These are phyloP conservation scores for Kluyveromyces nonfermentans DNA, from an alignment of 805 yeast genomes.

Conservation along the genomic window DNA sequence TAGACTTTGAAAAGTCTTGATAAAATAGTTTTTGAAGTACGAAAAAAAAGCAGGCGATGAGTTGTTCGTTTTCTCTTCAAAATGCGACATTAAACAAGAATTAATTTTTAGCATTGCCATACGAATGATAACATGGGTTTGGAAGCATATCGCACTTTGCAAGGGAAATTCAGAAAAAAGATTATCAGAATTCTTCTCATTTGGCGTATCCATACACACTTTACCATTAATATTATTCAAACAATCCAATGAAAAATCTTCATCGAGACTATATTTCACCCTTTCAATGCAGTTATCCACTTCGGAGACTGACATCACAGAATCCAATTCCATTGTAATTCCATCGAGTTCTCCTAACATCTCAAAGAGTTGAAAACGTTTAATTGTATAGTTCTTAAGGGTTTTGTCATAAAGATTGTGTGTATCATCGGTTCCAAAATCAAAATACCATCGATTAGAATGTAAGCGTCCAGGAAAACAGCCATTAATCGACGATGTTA, in stretches of 20 bases:
- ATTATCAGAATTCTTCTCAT: background rate
- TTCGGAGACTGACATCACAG: slow-evolving; percentile 1
- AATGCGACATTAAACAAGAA: slow-evolving; percentile 22
- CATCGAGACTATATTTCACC: slow-evolving; percentile 16
- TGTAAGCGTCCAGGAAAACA: slow-evolving; percentile 9
- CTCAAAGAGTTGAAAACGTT: slow-evolving; percentile 18
- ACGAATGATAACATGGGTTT: slow-evolving; percentile 18
- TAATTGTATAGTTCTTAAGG: slow-evolving; percentile 16
- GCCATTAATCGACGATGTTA: slow-evolving; percentile 9
- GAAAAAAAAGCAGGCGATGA: slow-evolving; percentile 6
- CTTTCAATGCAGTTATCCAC: slow-evolving; percentile 16
- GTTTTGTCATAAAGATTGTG: slow-evolving; percentile 13
- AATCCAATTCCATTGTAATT: slow-evolving; percentile 16
- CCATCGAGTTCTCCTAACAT: slow-evolving; percentile 21
- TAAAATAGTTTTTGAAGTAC: slow-evolving; percentile 17
- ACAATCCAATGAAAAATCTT: slow-evolving; percentile 10
- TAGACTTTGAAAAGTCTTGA: slow-evolving; percentile 12
- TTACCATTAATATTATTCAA: slow-evolving; percentile 2
- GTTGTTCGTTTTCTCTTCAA: slow-evolving; percentile 15
- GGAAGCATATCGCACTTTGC: slow-evolving; percentile 16
- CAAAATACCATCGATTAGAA: background rate
- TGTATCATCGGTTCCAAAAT: slow-evolving; percentile 12
- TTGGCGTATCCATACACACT: background rate
- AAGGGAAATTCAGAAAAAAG: background rate
- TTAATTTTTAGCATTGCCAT: slow-evolving; percentile 22